Evolutionary conservation across 2,329 filamentous ascomycete genomes (phyloP), one percentile per base, ranked within the genome.

Genomic region (Colletotrichum viniferum): DNA sequence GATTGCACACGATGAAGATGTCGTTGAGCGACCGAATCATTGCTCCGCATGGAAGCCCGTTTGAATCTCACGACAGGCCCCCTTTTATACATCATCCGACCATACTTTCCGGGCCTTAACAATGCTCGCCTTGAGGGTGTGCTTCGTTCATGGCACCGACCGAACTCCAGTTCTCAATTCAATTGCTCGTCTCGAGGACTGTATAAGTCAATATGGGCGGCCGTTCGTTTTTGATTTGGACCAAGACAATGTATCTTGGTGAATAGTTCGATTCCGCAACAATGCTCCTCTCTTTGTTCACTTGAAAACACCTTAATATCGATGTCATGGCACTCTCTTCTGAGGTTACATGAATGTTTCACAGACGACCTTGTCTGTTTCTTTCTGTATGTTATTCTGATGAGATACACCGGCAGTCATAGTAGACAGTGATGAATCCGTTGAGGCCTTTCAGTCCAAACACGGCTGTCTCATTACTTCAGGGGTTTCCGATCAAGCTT

Each of bases 91-190:
- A 21, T 1, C 5, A 43, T 43, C 16, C 0, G 3, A 10, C 3
- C 1, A 43, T 43, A 1, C 38, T n/a, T 43, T 4, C 8, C 9
- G 0, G 3, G 4, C 16, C 38, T 10, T 0, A 10, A 43, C 0
- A 9, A n/a, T 43, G 36, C 38, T 43, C 4, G 16, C 0, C 18
- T 10, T 43, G 0, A 2, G 4, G 9, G 1, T 3, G 8, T 43
- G 38, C 1, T 5, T 18, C 18, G 0, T n/a, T 10, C 1, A 43
- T n/a, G 4, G 9, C 38, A 10, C 16, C 38, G 18, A 5, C 8
- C 38, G 0, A 1, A 43, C 2, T 6, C 16, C 4, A 2, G 18
- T 0, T 4, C 10, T n/a, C 18, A n/a, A 0, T n/a, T 18, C 16
- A 4, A 43, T 43, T 10, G 18, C 8, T 43, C 5, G 4, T 0